Base-by-base conservation (phyloP, 345 rosid species). In the Tarenaya hassleriana region DNA sequence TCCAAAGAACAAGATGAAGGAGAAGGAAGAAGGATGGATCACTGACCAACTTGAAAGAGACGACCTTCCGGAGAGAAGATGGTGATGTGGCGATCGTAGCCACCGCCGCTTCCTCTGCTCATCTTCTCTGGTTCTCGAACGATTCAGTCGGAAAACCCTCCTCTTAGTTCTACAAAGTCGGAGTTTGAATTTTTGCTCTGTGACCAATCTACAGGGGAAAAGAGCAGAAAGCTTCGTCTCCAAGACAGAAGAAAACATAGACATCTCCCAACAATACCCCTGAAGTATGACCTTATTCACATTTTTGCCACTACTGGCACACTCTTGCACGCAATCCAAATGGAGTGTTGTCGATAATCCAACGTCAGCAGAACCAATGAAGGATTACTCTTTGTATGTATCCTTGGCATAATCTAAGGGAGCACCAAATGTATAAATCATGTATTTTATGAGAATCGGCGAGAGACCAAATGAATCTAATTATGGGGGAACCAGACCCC, bases 11-110 rank as follows among this genome's bases (percentile, higher is more conserved):
- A 29, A 10, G 12, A 1, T 18, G 7, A 35, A 35, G 40, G 11
- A 35, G 9, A 2, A 35, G 13, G 12, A 2, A 35, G 9, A 12
- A 10, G 38, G 42, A 32, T 59, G 17, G 35, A 46, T 37, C 7
- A 68, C 76, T 69, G 24, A 81, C 89, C 90, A 5, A 86, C 95
- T 80, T 86, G 95, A 69, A 82, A 86, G 64, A 86, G 95, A 43
- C 88, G 91, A 53, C 95, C 95, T 69, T 86, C 90, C 10, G 91
- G 95, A 0, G 91, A 86, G 80, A 86, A 86, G 66, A 86, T 80
- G 33, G 95, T 82, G 61, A 86, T 86, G 61, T 82, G 95, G 12
- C 95, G 83, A 80, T 86, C 95, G 74, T 85, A 80, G 7, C 95
- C 95, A 5, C 73, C 85, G 58, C 95, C 90, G 32, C 90, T 85